Evolutionary conservation across 345 rosid species (phyloP), one percentile per base, ranked within the genome.

Genomic region (Salix exigua): DNA sequence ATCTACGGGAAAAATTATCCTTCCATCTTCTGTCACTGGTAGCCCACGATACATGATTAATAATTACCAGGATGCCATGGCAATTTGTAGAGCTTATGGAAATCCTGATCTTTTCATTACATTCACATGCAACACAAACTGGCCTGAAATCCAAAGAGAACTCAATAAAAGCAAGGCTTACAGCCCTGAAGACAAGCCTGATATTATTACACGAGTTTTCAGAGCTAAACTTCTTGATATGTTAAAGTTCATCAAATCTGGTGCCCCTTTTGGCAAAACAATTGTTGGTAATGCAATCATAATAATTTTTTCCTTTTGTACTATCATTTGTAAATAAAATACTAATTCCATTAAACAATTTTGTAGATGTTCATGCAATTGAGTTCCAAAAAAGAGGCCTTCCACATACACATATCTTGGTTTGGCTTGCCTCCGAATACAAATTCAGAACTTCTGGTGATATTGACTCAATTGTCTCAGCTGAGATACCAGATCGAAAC

Each of bases 101-200:
- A 6, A 30, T 48, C 71, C 1, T 1, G 65, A 74, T 50, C 10
- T 74, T 0, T 74, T 74, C 18, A 65, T 74, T 0, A 64, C 48
- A 3, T 74, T 74, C 9, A 74, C 71, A 1, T 66, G 66, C 8
- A 75, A 75, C 55, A 11, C 18, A 0, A 50, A 50, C 1, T 75
- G 63, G 48, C 16, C 3, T 1, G 23, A 60, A 30, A 76, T 76
- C 2, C 0, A 2, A 0, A 1, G n/a, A 40, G 28, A 17, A 0
- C 11, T 69, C 0, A 3, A 7, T 0, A 14, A 35, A 18, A 7
- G 7, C 3, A 21, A 2, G 0, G 2, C 0, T 0, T 17, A 69
- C 3, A 12, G 5, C 42, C 14, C 17, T 2, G 37, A 76, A 21
- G 73, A 60, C 42, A 26, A 44, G 2, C 21, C 19, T 0, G 21